Evolutionary conservation across 495 filamentous ascomycete species (phyloP), one percentile per base, ranked within the genome.

Genomic region (Cryomyces antarcticus): DNA sequence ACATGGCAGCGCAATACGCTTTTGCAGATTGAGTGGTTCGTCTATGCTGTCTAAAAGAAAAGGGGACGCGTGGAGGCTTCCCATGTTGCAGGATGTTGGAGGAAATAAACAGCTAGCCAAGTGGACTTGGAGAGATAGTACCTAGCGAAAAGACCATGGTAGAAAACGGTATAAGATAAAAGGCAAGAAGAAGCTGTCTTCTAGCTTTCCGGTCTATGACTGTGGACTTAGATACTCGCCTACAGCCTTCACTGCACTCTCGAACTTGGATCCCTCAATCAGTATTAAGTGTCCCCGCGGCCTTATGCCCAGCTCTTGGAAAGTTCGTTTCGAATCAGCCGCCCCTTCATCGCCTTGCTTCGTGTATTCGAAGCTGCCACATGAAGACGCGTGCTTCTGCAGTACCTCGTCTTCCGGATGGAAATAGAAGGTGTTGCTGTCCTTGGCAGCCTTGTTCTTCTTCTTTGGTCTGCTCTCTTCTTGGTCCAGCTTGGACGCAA

Each of bases 321-420:
- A 99, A 3, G 87, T 81, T 43, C 92, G 64, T 65, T 92, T 95
- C 52, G 81, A 81, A 61, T 96, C 92, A 33, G 85, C 78, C 41
- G 76, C 72, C 5, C 80, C 73, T 38, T 87, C 80, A 31, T 76
- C 80, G 37, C 66, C 63, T 55, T 85, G 72, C 58, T 81, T 88
- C 10, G 73, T 75, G 55, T 83, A 95, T 24, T 78, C 73, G 53
- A 77, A 83, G 30, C 67, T 68, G 7, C 75, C 80, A 36, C 62
- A 62, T 43, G 69, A 80, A 30, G 71, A 42, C 9, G 81, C 78
- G 60, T 84, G 68, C 46, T 71, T 70, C 52, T 88, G 73, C 47
- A 95, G 58, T 43, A 87, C 72, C 65, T 99, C 89, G 55, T 99
- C 92, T 60, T 99, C 92, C 3, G 89, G 83, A 58, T 99, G 92